phyloP scores from a whole-genome alignment of 257 asterid species.

The Nicotiana attenuata region DNA sequence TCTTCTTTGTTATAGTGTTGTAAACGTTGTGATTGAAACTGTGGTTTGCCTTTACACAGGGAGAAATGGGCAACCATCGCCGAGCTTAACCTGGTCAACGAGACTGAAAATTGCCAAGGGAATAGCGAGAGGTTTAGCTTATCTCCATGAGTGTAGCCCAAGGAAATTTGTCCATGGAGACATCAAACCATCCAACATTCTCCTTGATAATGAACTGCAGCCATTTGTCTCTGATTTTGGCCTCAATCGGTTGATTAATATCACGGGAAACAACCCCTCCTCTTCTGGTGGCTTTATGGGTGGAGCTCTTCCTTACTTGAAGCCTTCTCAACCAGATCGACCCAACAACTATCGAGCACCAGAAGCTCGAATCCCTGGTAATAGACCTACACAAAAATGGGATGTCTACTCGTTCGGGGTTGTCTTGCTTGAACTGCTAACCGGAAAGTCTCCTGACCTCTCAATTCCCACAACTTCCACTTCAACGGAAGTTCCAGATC shows the following conservation, averaged over 20 bases:
- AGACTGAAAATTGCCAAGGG: slow-evolving; percentile 71
- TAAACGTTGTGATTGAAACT: neutral
- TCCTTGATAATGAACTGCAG: slow-evolving; percentile 71
- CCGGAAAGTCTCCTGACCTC: slow-evolving; percentile 80
- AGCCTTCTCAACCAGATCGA: slow-evolving; percentile 49
- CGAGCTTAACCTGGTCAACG: slow-evolving; percentile 64
- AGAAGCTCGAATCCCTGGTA: slow-evolving; percentile 57
- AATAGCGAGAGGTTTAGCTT: slow-evolving; percentile 74
- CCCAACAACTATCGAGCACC: slow-evolving; percentile 70
- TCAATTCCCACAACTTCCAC: slow-evolving; percentile 60
- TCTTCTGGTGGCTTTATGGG: slow-evolving; percentile 90
- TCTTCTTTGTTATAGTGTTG: neutral
- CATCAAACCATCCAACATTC: slow-evolving; percentile 80
- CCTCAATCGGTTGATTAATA: slow-evolving; percentile 78
- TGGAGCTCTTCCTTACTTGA: slow-evolving; percentile 73
- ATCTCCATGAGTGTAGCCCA: slow-evolving; percentile 95
- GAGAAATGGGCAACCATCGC: slow-evolving; percentile 53
- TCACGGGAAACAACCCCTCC: slow-evolving; percentile 80
- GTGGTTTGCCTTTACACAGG: slow-evolving; percentile 34
- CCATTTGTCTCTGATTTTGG: slow-evolving; percentile 80
- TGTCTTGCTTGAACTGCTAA: slow-evolving; percentile 68
- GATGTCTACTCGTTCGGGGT: slow-evolving; percentile 91
- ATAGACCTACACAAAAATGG: slow-evolving; percentile 90
- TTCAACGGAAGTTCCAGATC: slow-evolving; percentile 58
- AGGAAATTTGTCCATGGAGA: slow-evolving; percentile 86